These are phyloP conservation scores for Populus tomentosa DNA, from an alignment of 441 rosid species.

Conservation along the genomic window DNA sequence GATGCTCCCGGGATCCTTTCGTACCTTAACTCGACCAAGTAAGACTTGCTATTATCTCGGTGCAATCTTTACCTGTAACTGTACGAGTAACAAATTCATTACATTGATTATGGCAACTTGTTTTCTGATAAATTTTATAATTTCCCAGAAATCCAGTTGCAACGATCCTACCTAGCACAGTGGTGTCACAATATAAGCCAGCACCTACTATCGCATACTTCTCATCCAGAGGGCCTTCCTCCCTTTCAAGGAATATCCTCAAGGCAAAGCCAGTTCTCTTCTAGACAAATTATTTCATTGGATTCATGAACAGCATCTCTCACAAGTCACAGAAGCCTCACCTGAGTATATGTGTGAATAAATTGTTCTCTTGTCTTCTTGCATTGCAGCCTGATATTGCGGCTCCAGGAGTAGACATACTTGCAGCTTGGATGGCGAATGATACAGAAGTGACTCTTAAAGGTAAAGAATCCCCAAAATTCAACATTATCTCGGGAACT, in stretches of 20 bases:
- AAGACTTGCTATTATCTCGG: background rate
- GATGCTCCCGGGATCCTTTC: constrained; percentile 45
- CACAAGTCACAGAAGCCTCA: background rate
- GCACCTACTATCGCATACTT: constrained; percentile 70
- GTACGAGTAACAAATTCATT: background rate
- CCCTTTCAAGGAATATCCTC: constrained; percentile 51
- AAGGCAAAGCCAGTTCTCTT: constrained; percentile 37
- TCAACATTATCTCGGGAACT: constrained; percentile 15
- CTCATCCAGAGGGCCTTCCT: constrained; percentile 78
- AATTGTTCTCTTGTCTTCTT: background rate
- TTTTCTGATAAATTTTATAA: background rate
- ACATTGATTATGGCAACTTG: background rate
- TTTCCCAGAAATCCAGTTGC: constrained; percentile 58
- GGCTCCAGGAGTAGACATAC: constrained; percentile 75
- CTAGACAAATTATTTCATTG: background rate
- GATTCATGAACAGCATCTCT: background rate
- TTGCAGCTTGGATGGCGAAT: constrained; percentile 82
- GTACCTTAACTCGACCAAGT: constrained; percentile 69
- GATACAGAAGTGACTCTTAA: constrained; percentile 31
- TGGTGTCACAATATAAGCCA: constrained; percentile 48
- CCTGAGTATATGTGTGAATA: background rate
- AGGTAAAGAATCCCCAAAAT: constrained; percentile 53
- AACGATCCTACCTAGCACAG: constrained; percentile 52
- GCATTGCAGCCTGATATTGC: constrained; percentile 73
- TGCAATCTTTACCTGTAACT: background rate